These are phyloP conservation scores for Chlamydomonas urium DNA, from an alignment of 139 green algal genomes.

Conservation along the genomic window DNA sequence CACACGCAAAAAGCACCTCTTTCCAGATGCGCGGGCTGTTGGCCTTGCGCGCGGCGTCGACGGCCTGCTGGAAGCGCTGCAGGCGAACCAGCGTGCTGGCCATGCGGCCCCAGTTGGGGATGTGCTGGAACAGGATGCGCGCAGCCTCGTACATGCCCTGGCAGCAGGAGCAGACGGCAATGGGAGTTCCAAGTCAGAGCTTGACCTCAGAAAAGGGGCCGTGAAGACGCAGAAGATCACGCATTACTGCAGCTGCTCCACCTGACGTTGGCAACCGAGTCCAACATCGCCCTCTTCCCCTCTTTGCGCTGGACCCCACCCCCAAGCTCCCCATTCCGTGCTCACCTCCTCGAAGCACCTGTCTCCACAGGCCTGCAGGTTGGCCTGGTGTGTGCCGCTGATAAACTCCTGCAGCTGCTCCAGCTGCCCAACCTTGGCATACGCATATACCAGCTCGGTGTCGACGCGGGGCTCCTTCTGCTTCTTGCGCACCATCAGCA, in stretches of 20 bases:
- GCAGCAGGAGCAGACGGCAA: slow-evolving; percentile 59
- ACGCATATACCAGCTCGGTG: slow-evolving; percentile 94
- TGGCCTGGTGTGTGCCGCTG: slow-evolving; percentile 42
- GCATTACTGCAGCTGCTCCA: too few species aligned
- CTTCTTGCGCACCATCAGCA: slow-evolving; percentile 97
- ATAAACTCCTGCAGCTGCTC: slow-evolving; percentile 94
- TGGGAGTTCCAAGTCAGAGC: too few species aligned
- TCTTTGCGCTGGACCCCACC: too few species aligned
- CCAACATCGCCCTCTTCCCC: too few species aligned
- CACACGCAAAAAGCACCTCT: slow-evolving; percentile 92
- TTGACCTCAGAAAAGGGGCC: too few species aligned
- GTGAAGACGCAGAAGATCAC: too few species aligned
- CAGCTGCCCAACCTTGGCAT: slow-evolving; percentile 84
- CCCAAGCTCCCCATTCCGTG: slow-evolving; percentile 3
- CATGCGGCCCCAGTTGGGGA: slow-evolving; percentile 93
- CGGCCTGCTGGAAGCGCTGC: slow-evolving; percentile 70
- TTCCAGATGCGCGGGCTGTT: slow-evolving; percentile 85
- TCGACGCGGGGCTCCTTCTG: slow-evolving; percentile 76
- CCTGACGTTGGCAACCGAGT: too few species aligned
- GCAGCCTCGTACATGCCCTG: slow-evolving; percentile 93
- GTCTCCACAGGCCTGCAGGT: slow-evolving; percentile 55
- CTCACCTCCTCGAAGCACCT: slow-evolving; percentile 17
- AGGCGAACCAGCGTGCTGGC: slow-evolving; percentile 89
- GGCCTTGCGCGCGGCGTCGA: slow-evolving; percentile 88
- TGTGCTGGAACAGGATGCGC: slow-evolving; percentile 84